Base-by-base conservation (phyloP, 139 green algal species). In the Chlorella sp. region DNA sequence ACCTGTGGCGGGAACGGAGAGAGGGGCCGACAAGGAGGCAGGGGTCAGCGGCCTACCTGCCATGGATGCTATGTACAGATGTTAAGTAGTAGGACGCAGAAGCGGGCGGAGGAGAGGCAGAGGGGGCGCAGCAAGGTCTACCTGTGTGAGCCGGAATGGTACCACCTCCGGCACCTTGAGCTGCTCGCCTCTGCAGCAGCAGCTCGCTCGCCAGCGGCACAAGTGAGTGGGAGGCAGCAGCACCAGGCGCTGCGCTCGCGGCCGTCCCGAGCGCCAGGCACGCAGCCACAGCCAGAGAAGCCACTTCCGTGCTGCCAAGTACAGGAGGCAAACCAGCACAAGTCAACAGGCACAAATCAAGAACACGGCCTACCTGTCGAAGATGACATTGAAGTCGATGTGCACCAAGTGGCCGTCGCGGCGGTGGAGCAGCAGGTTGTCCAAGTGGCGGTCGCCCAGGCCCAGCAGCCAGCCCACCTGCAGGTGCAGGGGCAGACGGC, bases 151-250 rank as follows among this genome's bases (percentile, higher is more conserved):
- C 8, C 94, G 86, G 87, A 98, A 98, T 14, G 94, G 94, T 67
- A 98, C 94, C 46, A 96, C 66, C 86, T 98, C 94, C 0, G 94
- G 94, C 59, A 98, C 90, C 7, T 79, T 82, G 66, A 96, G 84
- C 51, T 79, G 61, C 27, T 63, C 36, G 43, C 88, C 94, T 84
- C 86, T 92, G 73, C 61, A 72, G 12, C 7, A n/a, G 36, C 7
- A 17, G 19, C 19, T 11, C 17, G 46, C n/a, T 8, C 31, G 45
- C 19, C 9, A 33, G 8, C 27, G 4, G 31, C 11, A 42, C 2
- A 11, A 7, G 21, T 0, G 2, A 35, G 41, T n/a, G n/a, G 38
- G 27, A 41, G 8, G 63, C 40, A 6, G 27, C 23, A 35, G 19
- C 40, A 69, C 23, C 7, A 6, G n/a, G 31, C 6, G 19, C 11